Base-by-base conservation (phyloP, 108 stramenopile species). In the Cyclotella sp. region DNA sequence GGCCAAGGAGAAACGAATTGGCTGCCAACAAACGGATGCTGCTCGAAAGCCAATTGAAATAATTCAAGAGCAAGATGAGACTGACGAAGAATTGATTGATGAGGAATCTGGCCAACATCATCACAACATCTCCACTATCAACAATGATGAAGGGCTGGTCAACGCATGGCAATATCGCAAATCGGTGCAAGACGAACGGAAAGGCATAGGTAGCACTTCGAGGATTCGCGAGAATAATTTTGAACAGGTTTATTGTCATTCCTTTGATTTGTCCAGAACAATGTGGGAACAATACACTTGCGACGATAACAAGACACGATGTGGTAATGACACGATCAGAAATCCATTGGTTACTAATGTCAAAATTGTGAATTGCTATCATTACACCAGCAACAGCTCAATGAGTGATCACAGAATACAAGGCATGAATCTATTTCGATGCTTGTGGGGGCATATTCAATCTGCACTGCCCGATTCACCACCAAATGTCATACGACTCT, bases 101-200 rank as follows among this genome's bases (percentile, higher is more conserved):
- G 59, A 29, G 14, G 47, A 41, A 73, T 22, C 51, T 53, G 21
- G 6, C 34, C 49, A 66, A 40, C 21, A 43, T 21, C 16, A 61
- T 41, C 74, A 76, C 16, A 47, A 76, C 24, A 28, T 18, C 26
- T 61, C 13, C 18, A 44, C 18, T 29, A 49, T 18, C 21, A 77
- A 68, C 21, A 80, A 65, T 14, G 90, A 91, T 19, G 90, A 89
- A 41, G 90, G 88, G 24, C 68, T 95, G 3, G 57, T 85, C 12
- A 90, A 90, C 73, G 94, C 94, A 41, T 95, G 94, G 94, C 94
- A 95, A 66, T 95, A 95, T 66, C 86, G 88, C 62, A 84, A 82
- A 60, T 90, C 90, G 9, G 83, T 95, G 7, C 94, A 95, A 74
- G 74, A 84, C 46, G 77, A 90, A 57, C 87, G 91, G 0, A 77